Conservation (phyloP, 2,329 filamentous ascomycete species). For the Penicillium polonicum region DNA sequence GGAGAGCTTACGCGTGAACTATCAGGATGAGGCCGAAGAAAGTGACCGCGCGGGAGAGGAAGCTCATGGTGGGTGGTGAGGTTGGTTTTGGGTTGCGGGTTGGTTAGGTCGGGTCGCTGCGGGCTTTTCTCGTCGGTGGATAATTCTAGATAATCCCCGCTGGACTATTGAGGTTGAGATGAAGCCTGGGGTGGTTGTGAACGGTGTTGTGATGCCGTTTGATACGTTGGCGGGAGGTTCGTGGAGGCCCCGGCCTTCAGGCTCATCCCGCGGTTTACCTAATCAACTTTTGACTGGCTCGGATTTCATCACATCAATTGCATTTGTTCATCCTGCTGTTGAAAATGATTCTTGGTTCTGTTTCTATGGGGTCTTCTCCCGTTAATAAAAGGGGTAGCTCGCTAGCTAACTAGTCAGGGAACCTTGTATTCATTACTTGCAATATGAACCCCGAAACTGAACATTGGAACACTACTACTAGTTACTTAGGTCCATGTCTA, state of each 20-base stretch:
- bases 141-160: background rate
- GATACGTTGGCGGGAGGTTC: conserved; percentile 3
- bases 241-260: background rate
- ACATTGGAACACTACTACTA: background rate
- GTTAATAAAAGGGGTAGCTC: too few species aligned
- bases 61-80: conserved; percentile 57
- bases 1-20: conserved; percentile 72
- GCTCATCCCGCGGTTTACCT: conserved; percentile 4
- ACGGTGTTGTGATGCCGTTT: background rate
- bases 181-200: background rate
- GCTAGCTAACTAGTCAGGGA: too few species aligned
- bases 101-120: background rate
- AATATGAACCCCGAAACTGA: background rate
- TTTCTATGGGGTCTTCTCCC: background rate
- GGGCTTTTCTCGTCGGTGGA: background rate
- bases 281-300: conserved; percentile 1
- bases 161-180: background rate
- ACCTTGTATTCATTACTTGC: background rate
- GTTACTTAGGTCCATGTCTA: background rate
- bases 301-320: background rate
- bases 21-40: conserved; percentile 74
- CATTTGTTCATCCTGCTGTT: background rate
- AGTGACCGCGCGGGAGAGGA: conserved; percentile 69
- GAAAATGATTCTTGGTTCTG: background rate
- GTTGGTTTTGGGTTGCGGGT: conserved; percentile 2